Evolutionary conservation across 2,329 filamentous ascomycete genomes (phyloP), one percentile per base, ranked within the genome.

Genomic region (Cadophora sp.): DNA sequence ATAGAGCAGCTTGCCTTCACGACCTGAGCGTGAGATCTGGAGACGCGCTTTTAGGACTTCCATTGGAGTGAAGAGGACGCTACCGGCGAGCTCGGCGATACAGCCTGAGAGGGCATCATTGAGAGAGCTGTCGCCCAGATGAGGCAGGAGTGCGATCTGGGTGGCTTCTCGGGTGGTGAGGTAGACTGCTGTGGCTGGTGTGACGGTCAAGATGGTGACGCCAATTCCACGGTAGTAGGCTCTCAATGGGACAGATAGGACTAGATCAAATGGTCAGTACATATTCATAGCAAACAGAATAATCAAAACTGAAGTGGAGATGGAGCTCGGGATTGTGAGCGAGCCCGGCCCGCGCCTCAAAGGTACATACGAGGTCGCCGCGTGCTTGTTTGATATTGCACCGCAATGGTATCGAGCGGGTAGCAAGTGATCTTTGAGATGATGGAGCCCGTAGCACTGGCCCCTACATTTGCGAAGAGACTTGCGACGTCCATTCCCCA

Each of bases 181-280:
- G 55, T 73, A 73, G 7, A 72, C 27, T 1, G 72, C 69, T 46
- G 69, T 71, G 8, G 72, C 72, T 1, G 72, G 72, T 27, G 72
- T 73, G 37, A 72, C 68, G 16, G 68, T 72, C 16, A 70, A 50
- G 22, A 73, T 59, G 1, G 70, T 71, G 27, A 72, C 70, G 31
- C 70, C 70, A 12, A 73, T 71, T 12, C 72, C 72, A 3, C 72
- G 70, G 62, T 73, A 73, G 56, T 73, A 73, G 12, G 67, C 62
- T 56, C 46, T 68, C 6, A 71, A 55, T 24, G 72, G 68, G 53
- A 72, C 68, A 24, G 72, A 73, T 40, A 73, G 61, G 5, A 73
- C 56, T 59, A 26, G 4, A 22, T 14, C 11, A 37, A 31, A 58
- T 12, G 24, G 16, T 55, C 9, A 58, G 55, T 37, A 37, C 5